Evolutionary conservation across 768 basidiomycete genomes (phyloP), one percentile per base, ranked within the genome.

Genomic region (Daedaleopsis sinensis): DNA sequence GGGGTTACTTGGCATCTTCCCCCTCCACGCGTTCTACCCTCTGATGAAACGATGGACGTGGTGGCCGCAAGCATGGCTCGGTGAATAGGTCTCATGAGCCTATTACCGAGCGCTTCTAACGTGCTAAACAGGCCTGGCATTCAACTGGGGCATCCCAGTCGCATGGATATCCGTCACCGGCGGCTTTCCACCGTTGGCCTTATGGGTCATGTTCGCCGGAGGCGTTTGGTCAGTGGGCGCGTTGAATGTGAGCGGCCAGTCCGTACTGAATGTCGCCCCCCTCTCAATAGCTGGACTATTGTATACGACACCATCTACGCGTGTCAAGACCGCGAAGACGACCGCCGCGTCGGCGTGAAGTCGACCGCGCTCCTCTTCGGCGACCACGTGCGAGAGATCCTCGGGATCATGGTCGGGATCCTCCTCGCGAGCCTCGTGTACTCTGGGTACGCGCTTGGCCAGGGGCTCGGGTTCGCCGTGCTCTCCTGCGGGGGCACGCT

Each of bases 291-390:
- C 43, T 83, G 80, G 78, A 77, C 79, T 42, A 75, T 82, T 55
- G 71, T 78, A 35, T 82, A 81, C 70, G 81, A 90, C 71, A 88
- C 88, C 10, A 86, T 89, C 60, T 93, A 93, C 70, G 90, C 89
- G 18, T 90, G 88, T 70, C 84, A 91, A 77, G 91, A 93, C 72
- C 86, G 88, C 57, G 73, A 79, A 58, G 91, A 92, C 74, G 91
- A 93, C 72, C 72, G 87, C 46, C 81, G 83, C 52, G 85, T 84
- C 58, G 88, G 88, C n/a, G 84, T 92, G 43, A 84, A 85, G 62
- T 92, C 89, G 7, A 92, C 88, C 24, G 90, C 91, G 0, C 81
- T 92, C 50, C 79, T 90, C 16, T 90, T 89, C 68, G 88, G 86
- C 16, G 72, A 77, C 2, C 79, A 80, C 72, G 84, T 89, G 27